Evolutionary conservation across 2,329 filamentous ascomycete species (phyloP).

Genomic region (Dactylonectria macrodidyma): DNA sequence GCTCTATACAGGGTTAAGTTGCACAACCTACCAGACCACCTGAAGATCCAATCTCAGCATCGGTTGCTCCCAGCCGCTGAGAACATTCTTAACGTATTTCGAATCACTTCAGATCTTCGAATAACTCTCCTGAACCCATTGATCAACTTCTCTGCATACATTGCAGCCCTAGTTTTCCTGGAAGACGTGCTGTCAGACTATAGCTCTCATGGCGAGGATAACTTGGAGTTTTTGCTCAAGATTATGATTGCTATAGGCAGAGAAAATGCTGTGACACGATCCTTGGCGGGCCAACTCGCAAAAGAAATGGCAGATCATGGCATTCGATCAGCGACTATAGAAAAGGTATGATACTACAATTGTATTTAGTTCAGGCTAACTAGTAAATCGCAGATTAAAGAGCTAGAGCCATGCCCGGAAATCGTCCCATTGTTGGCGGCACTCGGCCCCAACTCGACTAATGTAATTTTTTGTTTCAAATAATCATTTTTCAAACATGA

Average conservation of each 20-base stretch:
- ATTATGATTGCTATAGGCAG: constrained; percentile 76
- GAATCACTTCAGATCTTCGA: constrained; percentile 59
- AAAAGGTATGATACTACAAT: constrained; percentile 31
- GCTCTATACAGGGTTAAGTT: constrained; percentile 79
- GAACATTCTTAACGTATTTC: constrained; percentile 83
- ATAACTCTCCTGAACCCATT: constrained; percentile 75
- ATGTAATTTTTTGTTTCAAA: constrained; percentile 11
- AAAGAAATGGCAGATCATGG: constrained; percentile 69
- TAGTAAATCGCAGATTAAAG: constrained; percentile 20
- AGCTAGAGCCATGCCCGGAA: constrained; percentile 8
- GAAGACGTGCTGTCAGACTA: constrained; percentile 77
- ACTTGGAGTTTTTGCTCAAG: constrained; percentile 75
- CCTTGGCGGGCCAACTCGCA: constrained; percentile 78
- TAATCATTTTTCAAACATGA: not conserved
- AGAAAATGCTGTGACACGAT: constrained; percentile 77
- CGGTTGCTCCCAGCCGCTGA: constrained; percentile 83
- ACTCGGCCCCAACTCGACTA: not conserved
- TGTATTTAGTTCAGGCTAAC: not conserved
- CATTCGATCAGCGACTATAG: constrained; percentile 35
- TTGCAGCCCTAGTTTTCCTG: constrained; percentile 79
- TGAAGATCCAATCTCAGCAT: constrained; percentile 66
- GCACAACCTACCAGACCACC: not conserved
- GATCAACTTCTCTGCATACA: constrained; percentile 79
- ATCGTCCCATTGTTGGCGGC: constrained; percentile 1
- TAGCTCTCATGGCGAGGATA: constrained; percentile 64